Evolutionary conservation across 257 asterid species (phyloP), one percentile per base, ranked within the genome.

Genomic region (Cynanchum wilfordii): DNA sequence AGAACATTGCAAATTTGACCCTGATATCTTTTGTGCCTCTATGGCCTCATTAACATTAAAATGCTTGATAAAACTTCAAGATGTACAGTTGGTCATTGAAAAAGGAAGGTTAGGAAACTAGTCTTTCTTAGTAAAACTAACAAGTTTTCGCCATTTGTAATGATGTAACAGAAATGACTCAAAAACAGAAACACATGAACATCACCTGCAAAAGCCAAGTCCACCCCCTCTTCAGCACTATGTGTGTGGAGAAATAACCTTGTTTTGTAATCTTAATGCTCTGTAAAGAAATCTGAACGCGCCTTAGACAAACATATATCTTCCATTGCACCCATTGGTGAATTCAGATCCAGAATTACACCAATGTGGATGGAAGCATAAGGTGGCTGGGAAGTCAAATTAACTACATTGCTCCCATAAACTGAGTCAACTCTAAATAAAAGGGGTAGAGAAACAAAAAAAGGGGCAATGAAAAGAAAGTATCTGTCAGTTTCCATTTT

Each of bases 261-360:
- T 0, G 87, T 84, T 7, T 40, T 68, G 7, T 78, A 75, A 47
- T 76, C 15, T 7, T 86, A 77, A 79, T 83, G 82, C 5, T 45
- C 73, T 0, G 71, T 20, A 69, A 83, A 81, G 49, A 83, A 88
- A 27, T 86, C 91, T 10, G 82, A 78, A 22, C 71, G 5, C 0
- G 94, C 88, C 81, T 81, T 84, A 6, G 84, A 65, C 71, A 86
- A 72, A 78, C 86, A 86, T 19, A 40, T 20, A 7, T 79, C 71
- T 4, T 50, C 27, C 86, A 86, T 84, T 15, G 50, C 33, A 9
- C 82, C 85, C 36, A 88, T 70, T 7, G 89, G 69, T 0, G 90
- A 88, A 12, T 78, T 75, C 60, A 42, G 22, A 70, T 88, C 86
- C 24, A 79, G 72, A 78, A 88, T 74, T 2, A 73, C 79, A 0